Base-by-base conservation (phyloP, 139 green algal genomes). In the Zygnema cylindricum region DNA sequence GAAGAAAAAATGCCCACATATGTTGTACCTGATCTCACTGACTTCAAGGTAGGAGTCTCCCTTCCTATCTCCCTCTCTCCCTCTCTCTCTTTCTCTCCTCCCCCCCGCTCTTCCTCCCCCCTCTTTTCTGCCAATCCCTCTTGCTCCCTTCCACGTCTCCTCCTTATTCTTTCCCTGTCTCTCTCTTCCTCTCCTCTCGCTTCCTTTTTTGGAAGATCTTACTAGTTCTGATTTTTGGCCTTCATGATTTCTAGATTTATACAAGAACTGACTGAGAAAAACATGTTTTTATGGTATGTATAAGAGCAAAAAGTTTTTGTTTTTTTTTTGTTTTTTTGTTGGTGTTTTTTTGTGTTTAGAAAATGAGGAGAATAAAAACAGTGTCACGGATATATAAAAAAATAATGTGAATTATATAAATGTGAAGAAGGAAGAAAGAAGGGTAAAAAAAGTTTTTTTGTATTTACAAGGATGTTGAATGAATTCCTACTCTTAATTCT, bases 1-100 rank as follows among this genome's bases (percentile, higher is more conserved):
- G 76, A 89, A 30, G 84, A 89, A n/a, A 89, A 89, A 21, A 88
- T 89, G 84, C 84, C 84, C 36, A 88, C 76, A 38, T 89, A 89
- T 55, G 33, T 89, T n/a, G 78, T 89, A 1, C 85, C 85, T 41
- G 85, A 89, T 33, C 76, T 89, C 38, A 89, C 79, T 36, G 81
- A 89, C 35, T 89, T 39, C 77, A 55, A 89, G 85, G 85, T 85
- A n/a, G 77, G 33, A 25, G 7, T 43, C 21, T 79, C 7, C 7
- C 7, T 16, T 16, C 49, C 16, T 25, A 63, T 63, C 7, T 63
- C 49, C 49, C 7, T 7, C 7, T 63, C 49, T 16, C 49, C 7
- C 7, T 25, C 7, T 25, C 49, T 16, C 16, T 25, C 7, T 25
- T 16, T 63, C 7, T 63, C 7, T 7, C 49, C 49, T 63, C 7